These are phyloP conservation scores for Euphorbia schlechtendalii DNA, from an alignment of 441 rosid species.

Conservation along the genomic window DNA sequence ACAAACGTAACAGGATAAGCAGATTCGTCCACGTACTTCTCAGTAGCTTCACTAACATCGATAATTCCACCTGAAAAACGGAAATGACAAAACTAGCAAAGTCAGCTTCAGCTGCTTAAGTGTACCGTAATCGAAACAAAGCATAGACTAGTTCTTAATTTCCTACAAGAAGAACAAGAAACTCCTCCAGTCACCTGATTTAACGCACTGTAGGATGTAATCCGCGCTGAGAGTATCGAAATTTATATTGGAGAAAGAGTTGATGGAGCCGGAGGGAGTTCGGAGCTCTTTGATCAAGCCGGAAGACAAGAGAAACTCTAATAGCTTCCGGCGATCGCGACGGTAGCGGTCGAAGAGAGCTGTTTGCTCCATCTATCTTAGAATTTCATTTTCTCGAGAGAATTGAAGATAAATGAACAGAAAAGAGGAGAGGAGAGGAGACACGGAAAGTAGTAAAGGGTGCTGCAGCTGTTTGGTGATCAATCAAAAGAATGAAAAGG, in stretches of 20 bases:
- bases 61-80: constrained; percentile 60
- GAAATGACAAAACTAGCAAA: not conserved
- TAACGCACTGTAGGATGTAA: constrained; percentile 54
- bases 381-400: not conserved
- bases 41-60: constrained; percentile 56
- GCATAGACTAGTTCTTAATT: constrained; percentile 10
- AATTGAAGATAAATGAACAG: not conserved
- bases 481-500: constrained; percentile 12
- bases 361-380: constrained; percentile 29
- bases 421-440: not conserved
- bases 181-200: constrained; percentile 45
- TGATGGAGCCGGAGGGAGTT: constrained; percentile 42
- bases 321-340: constrained; percentile 82
- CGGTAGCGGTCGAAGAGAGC: constrained; percentile 61
- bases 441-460: constrained; percentile 6
- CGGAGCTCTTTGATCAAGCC: constrained; percentile 55
- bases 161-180: not conserved
- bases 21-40: constrained; percentile 49
- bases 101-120: not conserved
- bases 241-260: constrained; percentile 46
- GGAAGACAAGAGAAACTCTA: constrained; percentile 64
- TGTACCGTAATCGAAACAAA: not conserved
- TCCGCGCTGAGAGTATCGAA: constrained; percentile 73
- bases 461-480: not conserved
- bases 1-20: constrained; percentile 63